phyloP scores from a whole-genome alignment of 768 basidiomycete genomes.

The Tephrocybe sp. region DNA sequence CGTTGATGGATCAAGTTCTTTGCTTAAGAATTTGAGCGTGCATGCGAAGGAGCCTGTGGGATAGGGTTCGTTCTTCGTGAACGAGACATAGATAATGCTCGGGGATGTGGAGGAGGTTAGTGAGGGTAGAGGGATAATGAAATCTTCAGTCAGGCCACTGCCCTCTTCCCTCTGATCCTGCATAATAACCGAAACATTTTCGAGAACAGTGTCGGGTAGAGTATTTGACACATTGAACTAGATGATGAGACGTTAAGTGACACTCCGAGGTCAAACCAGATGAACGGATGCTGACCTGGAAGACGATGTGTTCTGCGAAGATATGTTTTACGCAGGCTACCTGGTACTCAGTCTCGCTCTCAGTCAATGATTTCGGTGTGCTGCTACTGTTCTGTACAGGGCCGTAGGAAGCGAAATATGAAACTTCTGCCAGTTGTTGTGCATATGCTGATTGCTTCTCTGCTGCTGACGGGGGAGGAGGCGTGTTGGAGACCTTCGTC shows the following conservation, averaged over 20 bases:
- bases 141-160: constrained; percentile 87
- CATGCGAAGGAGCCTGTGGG: constrained; percentile 85
- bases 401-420: constrained; percentile 86
- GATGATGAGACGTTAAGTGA: not conserved
- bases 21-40: constrained; percentile 92
- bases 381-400: constrained; percentile 82
- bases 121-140: constrained; percentile 83
- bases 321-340: constrained; percentile 96
- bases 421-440: constrained; percentile 81
- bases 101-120: constrained; percentile 72
- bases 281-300: constrained; percentile 67
- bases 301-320: constrained; percentile 93
- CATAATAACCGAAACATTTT: constrained; percentile 94
- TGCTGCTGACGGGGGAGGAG: constrained; percentile 79
- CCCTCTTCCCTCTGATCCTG: constrained; percentile 70
- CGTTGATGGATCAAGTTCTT: constrained; percentile 94
- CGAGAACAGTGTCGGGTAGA: constrained; percentile 91
- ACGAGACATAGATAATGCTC: constrained; percentile 91
- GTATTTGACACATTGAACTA: constrained; percentile 99
- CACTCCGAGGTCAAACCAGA: not conserved
- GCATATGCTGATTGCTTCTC: constrained; percentile 88
- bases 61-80: constrained; percentile 82
- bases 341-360: constrained; percentile 97
- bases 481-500: constrained; percentile 54
- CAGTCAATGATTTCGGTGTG: constrained; percentile 83